These are phyloP conservation scores for Conidiobolus incongruus DNA, from an alignment of 371 early-diverging fungal genomes.

Conservation along the genomic window DNA sequence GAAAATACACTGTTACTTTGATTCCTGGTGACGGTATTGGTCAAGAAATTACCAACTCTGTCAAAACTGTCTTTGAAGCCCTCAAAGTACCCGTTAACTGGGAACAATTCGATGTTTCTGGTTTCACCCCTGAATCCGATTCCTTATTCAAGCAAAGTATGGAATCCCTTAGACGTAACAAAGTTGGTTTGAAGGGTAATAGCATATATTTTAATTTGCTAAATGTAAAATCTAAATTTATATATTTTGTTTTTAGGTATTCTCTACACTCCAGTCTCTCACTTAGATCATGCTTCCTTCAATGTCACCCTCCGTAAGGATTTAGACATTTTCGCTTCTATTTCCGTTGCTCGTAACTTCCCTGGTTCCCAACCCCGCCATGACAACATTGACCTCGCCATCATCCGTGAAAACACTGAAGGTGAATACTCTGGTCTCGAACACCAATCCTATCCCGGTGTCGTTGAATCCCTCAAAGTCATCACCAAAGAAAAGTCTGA, in stretches of 20 bases:
- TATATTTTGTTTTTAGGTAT: constrained; percentile 21
- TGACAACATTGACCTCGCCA: constrained; percentile 79
- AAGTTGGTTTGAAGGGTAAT: constrained; percentile 85
- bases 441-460: constrained; percentile 87
- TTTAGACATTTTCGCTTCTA: constrained; percentile 86
- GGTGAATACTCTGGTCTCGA: constrained; percentile 96
- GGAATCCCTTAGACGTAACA: constrained; percentile 77
- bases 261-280: constrained; percentile 73
- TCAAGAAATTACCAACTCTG: constrained; percentile 66
- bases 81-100: constrained; percentile 80
- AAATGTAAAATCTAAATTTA: background rate
- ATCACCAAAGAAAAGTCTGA: constrained; percentile 84
- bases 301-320: constrained; percentile 91
- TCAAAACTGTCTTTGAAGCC: constrained; percentile 82
- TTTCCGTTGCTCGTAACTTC: constrained; percentile 64
- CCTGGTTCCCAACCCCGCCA: constrained; percentile 63
- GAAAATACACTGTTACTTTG: constrained; percentile 80
- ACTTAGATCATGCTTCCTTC: constrained; percentile 72
- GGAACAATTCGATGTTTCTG: constrained; percentile 86
- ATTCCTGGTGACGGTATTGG: constrained; percentile 97
- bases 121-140: constrained; percentile 50
- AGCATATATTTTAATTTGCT: background rate
- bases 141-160: constrained; percentile 59
- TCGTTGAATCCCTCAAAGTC: constrained; percentile 94
- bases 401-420: constrained; percentile 97